Base-by-base conservation (phyloP, 1,284 basidiomycete species). In the Ustilago nuda region DNA sequence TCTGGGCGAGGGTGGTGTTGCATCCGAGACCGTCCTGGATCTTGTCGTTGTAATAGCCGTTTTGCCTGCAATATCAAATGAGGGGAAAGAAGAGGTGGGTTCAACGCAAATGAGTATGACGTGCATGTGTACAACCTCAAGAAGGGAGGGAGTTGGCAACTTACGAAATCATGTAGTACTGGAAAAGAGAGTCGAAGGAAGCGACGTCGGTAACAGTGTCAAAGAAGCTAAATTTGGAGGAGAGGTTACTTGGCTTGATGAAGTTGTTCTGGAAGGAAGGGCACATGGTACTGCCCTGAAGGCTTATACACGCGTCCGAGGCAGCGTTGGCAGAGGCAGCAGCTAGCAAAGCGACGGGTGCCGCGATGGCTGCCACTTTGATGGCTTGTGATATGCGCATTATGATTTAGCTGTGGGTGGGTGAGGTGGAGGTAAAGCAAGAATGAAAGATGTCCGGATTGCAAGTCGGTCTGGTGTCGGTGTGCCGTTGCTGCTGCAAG, bases 181-280 rank as follows among this genome's bases (percentile, higher is more conserved):
- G 61, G 36, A 86, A 86, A 19, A 83, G 84, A 41, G 80, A 75
- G 72, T 87, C 87, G 61, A 88, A 88, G 8, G 86, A 82, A 1
- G 82, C 62, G 0, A 88, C 87, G 35, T 84, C 84, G 50, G 70
- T 84, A 35, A 88, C 87, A 9, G 59, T 66, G 11, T 81, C 23
- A 72, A 88, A 78, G 39, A 74, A 88, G 30, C 82, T 82, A 72
- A 80, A 87, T 17, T 85, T 78, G 60, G 78, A 61, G 12, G 86
- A 82, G 15, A 88, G 81, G 69, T 86, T 86, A 32, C 68, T 55
- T 0, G 87, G 87, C 62, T 83, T 80, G 64, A 88, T 69, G 55
- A 66, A 80, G 55, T 72, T 76, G 63, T 70, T 62, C 70, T 82
- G 81, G 70, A 82, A 82, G 23, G 79, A 73, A 12, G 81, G 81